Evolutionary conservation across 176 grass and related monocot species (phyloP).

Genomic region (Oryza brachyantha): DNA sequence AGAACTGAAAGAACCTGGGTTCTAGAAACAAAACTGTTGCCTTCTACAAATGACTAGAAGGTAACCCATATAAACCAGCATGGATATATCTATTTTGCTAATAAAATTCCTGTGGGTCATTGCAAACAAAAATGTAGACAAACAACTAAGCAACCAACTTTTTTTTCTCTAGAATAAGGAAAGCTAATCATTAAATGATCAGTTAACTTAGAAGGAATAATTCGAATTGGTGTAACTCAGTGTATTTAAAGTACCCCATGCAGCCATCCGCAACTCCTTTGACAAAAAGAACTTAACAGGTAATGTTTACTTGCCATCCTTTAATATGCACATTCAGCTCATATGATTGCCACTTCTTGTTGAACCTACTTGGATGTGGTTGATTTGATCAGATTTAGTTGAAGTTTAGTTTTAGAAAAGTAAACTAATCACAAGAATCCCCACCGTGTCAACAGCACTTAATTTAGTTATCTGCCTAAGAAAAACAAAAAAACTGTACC

Average conservation of each 20-base stretch:
- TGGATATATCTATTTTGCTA: background rate
- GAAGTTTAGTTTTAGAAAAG: background rate
- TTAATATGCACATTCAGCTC: background rate
- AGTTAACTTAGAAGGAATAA: background rate
- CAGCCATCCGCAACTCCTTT: background rate
- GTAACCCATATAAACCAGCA: background rate
- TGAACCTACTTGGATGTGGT: background rate
- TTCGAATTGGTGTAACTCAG: background rate
- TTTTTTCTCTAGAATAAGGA: background rate
- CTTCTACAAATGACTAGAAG: background rate
- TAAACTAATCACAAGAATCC: background rate
- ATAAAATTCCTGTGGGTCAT: background rate
- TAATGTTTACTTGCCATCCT: background rate
- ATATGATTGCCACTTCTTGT: background rate
- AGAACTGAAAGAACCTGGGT: background rate
- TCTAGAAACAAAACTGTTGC: background rate
- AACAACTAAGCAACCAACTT: background rate
- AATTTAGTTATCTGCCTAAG: background rate
- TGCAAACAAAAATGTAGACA: background rate
- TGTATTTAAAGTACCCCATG: background rate
- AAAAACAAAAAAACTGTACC: background rate
- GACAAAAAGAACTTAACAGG: background rate
- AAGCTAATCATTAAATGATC: background rate
- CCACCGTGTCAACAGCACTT: background rate
- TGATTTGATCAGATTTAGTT: background rate